Percentiles rank a stretch among this genome's conserved stretches.
Conservation (phyloP, 768 basidiomycete species). For the Galerina sulciceps region DNA sequence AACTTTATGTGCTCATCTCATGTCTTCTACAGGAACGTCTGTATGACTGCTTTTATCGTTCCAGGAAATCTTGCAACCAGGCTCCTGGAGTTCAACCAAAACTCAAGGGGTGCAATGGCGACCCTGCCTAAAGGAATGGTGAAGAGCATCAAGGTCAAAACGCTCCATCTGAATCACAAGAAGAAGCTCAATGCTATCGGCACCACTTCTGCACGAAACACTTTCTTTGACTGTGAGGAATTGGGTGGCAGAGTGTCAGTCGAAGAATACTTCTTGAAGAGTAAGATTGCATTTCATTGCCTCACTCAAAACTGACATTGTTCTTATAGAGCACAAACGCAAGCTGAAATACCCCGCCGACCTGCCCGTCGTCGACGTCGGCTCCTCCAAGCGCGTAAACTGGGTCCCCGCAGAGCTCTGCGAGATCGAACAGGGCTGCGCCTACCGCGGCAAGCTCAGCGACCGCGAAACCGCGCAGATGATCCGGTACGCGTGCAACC, state of each 20-base stretch:
- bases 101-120: slow-evolving; percentile 48
- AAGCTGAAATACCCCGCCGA: slow-evolving; percentile 47
- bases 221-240: slow-evolving; percentile 29
- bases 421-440: slow-evolving; percentile 59
- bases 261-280: slow-evolving; percentile 63
- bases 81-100: slow-evolving; percentile 48
- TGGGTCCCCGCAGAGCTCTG: slow-evolving; percentile 76
- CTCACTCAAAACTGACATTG: background rate
- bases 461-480: slow-evolving; percentile 69
- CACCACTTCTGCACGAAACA: slow-evolving; percentile 24
- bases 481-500: slow-evolving; percentile 71
- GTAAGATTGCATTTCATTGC: slow-evolving; percentile 41
- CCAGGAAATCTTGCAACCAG: slow-evolving; percentile 68
- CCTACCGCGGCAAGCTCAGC: slow-evolving; percentile 62
- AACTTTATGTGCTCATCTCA: background rate
- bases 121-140: slow-evolving; percentile 50
- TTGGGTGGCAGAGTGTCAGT: slow-evolving; percentile 58
- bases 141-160: slow-evolving; percentile 61
- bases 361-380: slow-evolving; percentile 58
- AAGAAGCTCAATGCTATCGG: slow-evolving; percentile 40
- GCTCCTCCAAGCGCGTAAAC: slow-evolving; percentile 29
- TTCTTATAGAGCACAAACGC: slow-evolving; percentile 56
- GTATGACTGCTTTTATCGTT: slow-evolving; percentile 58
- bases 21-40: slow-evolving; percentile 44
- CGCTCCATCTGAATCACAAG: slow-evolving; percentile 57